Percentiles rank a stretch among this genome's conserved stretches.
These are phyloP conservation scores for Rhodamnia argentea DNA, from an alignment of 345 rosid genomes.

Conservation along the genomic window DNA sequence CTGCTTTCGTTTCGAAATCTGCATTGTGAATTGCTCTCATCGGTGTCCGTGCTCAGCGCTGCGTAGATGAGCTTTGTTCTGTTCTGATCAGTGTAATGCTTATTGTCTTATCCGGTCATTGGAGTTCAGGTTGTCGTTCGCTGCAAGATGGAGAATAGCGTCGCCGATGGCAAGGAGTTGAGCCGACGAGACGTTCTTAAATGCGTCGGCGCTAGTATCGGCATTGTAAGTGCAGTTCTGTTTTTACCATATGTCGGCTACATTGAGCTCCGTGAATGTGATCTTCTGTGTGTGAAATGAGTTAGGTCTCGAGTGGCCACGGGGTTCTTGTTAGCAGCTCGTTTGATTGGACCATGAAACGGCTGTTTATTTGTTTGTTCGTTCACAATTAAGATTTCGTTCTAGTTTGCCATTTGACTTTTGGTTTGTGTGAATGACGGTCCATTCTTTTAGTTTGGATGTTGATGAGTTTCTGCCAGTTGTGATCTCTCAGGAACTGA, in stretches of 20 bases:
- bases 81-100: background rate
- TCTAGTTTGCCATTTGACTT: background rate
- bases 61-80: background rate
- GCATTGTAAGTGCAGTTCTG: slow-evolving; percentile 35
- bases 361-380: background rate
- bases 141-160: slow-evolving; percentile 33
- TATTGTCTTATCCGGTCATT: background rate
- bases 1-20: background rate
- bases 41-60: background rate
- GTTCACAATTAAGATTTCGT: background rate
- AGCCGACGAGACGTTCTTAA: slow-evolving; percentile 54
- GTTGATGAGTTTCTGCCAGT: slow-evolving; percentile 52
- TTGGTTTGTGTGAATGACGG: background rate
- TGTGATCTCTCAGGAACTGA: slow-evolving; percentile 53
- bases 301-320: too few species aligned
- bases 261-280: background rate
- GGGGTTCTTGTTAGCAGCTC: too few species aligned
- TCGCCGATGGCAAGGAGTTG: slow-evolving; percentile 11
- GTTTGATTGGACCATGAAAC: too few species aligned
- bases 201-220: slow-evolving; percentile 42
- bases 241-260: background rate
- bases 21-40: background rate
- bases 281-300: background rate
- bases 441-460: background rate
- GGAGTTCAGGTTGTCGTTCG: slow-evolving; percentile 30